Conservation (phyloP, 768 basidiomycete genomes). For the Rickenella mellea region DNA sequence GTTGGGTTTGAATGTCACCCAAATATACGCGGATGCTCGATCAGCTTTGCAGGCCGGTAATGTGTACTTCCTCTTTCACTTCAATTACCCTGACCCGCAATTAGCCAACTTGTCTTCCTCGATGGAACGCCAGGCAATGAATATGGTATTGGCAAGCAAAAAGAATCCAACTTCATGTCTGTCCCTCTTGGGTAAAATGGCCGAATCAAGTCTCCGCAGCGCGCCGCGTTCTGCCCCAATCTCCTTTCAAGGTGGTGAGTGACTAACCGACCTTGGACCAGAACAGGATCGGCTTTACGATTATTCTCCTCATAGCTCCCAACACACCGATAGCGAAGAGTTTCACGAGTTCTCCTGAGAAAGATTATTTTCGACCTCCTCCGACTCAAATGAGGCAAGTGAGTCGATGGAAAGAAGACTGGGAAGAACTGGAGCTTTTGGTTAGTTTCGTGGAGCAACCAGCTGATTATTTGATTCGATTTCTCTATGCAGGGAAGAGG, state of each 20-base stretch:
- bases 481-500: slow-evolving; percentile 59
- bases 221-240: slow-evolving; percentile 15
- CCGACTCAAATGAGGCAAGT: slow-evolving; percentile 33
- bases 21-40: slow-evolving; percentile 15
- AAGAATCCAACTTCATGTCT: slow-evolving; percentile 49
- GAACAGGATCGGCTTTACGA: not conserved
- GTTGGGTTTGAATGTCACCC: slow-evolving; percentile 61
- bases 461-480: slow-evolving; percentile 2
- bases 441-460: slow-evolving; percentile 22
- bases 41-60: slow-evolving; percentile 18
- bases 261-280: not conserved
- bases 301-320: slow-evolving; percentile 21
- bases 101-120: not conserved
- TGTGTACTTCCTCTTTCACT: not conserved
- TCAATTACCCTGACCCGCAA: not conserved
- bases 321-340: slow-evolving; percentile 40
- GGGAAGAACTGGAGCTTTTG: slow-evolving; percentile 84
- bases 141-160: slow-evolving; percentile 52
- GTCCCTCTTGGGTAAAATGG: slow-evolving; percentile 47
- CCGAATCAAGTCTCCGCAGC: slow-evolving; percentile 20
- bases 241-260: slow-evolving; percentile 18
- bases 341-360: slow-evolving; percentile 50
- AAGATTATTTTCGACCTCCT: slow-evolving; percentile 48
- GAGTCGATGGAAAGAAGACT: slow-evolving; percentile 88
- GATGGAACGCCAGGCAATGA: slow-evolving; percentile 13